Conservation (phyloP, 2,329 filamentous ascomycete species). For the Apiospora marii region DNA sequence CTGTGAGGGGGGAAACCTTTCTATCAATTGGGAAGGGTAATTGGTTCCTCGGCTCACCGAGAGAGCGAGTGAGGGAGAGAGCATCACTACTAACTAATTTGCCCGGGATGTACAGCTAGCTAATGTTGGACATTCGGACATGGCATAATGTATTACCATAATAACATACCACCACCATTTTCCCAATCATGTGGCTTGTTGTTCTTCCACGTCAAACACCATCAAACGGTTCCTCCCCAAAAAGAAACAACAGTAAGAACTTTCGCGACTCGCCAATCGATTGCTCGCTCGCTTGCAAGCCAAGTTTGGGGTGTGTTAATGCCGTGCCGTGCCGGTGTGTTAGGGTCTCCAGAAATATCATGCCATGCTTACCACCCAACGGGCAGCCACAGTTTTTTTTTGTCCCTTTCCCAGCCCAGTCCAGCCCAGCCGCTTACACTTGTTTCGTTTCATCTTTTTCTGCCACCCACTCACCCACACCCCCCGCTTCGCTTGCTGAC, state of each 20-base stretch:
- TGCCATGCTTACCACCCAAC: conserved; percentile 6
- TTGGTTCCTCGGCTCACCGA: background rate
- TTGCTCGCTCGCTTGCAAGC: background rate
- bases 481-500: background rate
- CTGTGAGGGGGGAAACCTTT: background rate
- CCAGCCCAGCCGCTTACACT: background rate
- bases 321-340: conserved; percentile 20
- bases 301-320: background rate
- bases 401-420: background rate
- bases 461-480: background rate
- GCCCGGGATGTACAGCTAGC: background rate
- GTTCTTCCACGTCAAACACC: background rate
- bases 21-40: background rate
- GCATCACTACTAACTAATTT: background rate
- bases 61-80: background rate
- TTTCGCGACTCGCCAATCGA: background rate
- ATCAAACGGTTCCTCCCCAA: background rate
- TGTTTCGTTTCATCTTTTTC: conserved; percentile 18
- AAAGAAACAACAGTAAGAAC: background rate
- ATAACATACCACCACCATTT: background rate
- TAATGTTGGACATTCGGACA: background rate
- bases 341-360: background rate
- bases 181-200: background rate
- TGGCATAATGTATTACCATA: background rate
- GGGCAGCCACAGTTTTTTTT: background rate